Evolutionary conservation across 495 filamentous ascomycete species (phyloP).

Genomic region (Lophiostoma macrostomum): DNA sequence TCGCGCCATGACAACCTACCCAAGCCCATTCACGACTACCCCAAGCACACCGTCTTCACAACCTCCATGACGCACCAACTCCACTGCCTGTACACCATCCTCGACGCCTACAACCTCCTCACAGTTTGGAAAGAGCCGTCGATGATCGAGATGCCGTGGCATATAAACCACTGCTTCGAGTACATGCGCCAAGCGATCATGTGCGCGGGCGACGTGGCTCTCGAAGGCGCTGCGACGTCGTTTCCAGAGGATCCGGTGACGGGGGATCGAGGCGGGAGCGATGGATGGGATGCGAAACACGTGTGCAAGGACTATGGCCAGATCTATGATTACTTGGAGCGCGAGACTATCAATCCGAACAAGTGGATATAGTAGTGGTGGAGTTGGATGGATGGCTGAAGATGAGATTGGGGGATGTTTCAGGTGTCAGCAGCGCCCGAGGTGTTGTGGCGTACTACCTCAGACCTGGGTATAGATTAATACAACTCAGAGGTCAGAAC

Average conservation of each 20-base stretch:
- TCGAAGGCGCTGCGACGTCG: slow-evolving; percentile 46
- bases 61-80: slow-evolving; percentile 49
- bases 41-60: slow-evolving; percentile 49
- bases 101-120: slow-evolving; percentile 41
- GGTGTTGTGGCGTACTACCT: too few species aligned
- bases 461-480: too few species aligned
- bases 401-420: neutral
- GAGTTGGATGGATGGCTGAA: neutral
- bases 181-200: slow-evolving; percentile 50
- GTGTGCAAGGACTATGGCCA: slow-evolving; percentile 46
- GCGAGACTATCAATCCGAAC: slow-evolving; percentile 10
- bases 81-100: slow-evolving; percentile 49
- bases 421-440: too few species aligned
- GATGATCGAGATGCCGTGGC: slow-evolving; percentile 48
- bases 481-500: too few species aligned
- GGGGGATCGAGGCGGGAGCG: slow-evolving; percentile 40
- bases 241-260: slow-evolving; percentile 43
- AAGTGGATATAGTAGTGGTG: slow-evolving; percentile 31
- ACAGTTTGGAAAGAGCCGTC: slow-evolving; percentile 38
- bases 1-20: slow-evolving; percentile 46
- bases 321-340: slow-evolving; percentile 45
- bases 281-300: slow-evolving; percentile 50
- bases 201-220: slow-evolving; percentile 49
- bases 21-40: slow-evolving; percentile 45
- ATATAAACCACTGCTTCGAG: slow-evolving; percentile 52